These are phyloP conservation scores for Paecilomyces variotii DNA, from an alignment of 2,329 filamentous ascomycete genomes.

Conservation along the genomic window DNA sequence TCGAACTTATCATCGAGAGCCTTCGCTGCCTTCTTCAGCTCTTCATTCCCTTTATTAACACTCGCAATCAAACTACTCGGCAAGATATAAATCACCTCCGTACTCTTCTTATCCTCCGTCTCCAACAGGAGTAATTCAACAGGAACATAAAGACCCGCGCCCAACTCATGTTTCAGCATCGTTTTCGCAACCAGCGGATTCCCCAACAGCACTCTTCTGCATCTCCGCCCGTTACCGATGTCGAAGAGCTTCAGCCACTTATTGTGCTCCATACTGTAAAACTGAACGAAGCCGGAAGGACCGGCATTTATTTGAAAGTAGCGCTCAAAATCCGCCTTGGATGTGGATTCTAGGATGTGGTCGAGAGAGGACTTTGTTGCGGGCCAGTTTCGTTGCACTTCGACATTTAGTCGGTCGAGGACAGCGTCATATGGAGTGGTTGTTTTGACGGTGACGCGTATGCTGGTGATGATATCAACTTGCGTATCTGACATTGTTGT, in stretches of 20 bases:
- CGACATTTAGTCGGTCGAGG: not conserved
- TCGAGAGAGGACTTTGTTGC: not conserved
- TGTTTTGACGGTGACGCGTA: not conserved
- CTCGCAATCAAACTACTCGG: not conserved
- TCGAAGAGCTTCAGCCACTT: not conserved
- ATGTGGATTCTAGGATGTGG: not conserved
- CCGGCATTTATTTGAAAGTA: not conserved
- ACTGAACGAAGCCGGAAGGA: not conserved
- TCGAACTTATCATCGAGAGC: not conserved
- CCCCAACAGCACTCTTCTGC: not conserved
- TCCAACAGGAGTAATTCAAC: not conserved
- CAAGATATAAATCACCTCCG: not conserved
- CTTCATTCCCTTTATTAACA: not conserved
- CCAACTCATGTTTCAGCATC: not conserved
- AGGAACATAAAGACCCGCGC: not conserved
- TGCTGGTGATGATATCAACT: not conserved
- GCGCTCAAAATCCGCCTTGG: not conserved
- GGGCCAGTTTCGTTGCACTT: not conserved
- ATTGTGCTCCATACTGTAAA: not conserved
- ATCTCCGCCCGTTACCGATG: not conserved
- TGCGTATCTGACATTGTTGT: not conserved
- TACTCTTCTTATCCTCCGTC: not conserved
- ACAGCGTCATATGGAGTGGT: not conserved
- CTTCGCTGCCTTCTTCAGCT: not conserved
- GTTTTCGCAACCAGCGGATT: not conserved